Evolutionary conservation across 1,139 yeast species (phyloP).

Genomic region (Debaryomyces fabryi): DNA sequence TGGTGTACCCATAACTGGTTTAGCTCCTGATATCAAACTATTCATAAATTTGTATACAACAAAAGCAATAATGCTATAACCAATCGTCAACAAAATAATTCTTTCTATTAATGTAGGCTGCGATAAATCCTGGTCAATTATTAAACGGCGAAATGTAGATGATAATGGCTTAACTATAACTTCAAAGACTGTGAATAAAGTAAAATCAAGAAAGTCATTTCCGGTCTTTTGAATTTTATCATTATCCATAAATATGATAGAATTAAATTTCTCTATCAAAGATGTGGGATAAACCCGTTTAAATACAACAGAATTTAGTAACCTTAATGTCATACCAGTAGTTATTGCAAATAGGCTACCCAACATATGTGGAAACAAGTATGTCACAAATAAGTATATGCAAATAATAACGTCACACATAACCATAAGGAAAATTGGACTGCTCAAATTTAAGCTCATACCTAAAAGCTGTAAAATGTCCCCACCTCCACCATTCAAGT

Average conservation of each 20-base stretch:
- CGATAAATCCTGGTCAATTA: slow-evolving; percentile 17
- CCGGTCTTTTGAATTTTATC: slow-evolving; percentile 12
- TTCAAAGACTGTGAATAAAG: slow-evolving; percentile 10
- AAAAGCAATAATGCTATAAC: slow-evolving; percentile 38
- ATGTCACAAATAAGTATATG: slow-evolving; percentile 47
- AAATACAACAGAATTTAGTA: slow-evolving; percentile 2
- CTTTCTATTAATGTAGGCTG: slow-evolving; percentile 38
- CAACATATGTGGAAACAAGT: slow-evolving; percentile 56
- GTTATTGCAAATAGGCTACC: slow-evolving; percentile 40
- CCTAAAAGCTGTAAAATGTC: slow-evolving; percentile 43
- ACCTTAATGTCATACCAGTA: slow-evolving; percentile 12
- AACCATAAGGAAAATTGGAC: slow-evolving; percentile 41
- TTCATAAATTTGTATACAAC: slow-evolving; percentile 39
- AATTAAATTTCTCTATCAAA: not conserved
- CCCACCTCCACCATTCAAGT: slow-evolving; percentile 19
- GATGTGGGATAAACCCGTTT: slow-evolving; percentile 1
- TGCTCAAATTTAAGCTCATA: slow-evolving; percentile 33
- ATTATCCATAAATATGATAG: slow-evolving; percentile 6
- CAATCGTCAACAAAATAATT: slow-evolving; percentile 31
- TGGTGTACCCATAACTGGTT: slow-evolving; percentile 51
- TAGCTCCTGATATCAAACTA: slow-evolving; percentile 31
- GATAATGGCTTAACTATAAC: slow-evolving; percentile 21
- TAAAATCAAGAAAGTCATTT: slow-evolving; percentile 16
- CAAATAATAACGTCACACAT: slow-evolving; percentile 47
- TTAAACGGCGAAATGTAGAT: slow-evolving; percentile 21